A percentile compares a stretch with the other conserved stretches of the same genome.
Conservation (phyloP, 208 protist genomes). For the Leishmania tarentolae region DNA sequence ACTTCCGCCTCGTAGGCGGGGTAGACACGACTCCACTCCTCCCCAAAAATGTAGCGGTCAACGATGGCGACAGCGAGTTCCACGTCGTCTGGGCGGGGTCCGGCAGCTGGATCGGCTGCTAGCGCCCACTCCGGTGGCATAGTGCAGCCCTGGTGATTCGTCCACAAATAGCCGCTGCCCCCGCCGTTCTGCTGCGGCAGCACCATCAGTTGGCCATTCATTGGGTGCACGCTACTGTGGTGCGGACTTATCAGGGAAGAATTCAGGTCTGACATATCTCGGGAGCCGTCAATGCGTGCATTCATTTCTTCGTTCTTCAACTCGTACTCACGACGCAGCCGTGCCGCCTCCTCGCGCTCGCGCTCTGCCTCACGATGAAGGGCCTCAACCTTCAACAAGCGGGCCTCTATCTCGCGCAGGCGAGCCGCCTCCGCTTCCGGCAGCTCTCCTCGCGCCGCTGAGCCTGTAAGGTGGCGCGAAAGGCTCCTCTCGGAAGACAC, state of each 20-base stretch:
- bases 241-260: constrained; percentile 25
- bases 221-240: constrained; percentile 15
- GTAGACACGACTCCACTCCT: constrained; percentile 71
- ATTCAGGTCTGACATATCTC: constrained; percentile 35
- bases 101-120: constrained; percentile 21
- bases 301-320: constrained; percentile 46
- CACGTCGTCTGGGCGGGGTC: constrained; percentile 37
- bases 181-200: constrained; percentile 25
- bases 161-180: constrained; percentile 14
- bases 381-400: constrained; percentile 64
- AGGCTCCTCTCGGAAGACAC: constrained; percentile 20
- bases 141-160: background rate
- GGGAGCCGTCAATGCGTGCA: constrained; percentile 26
- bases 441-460: constrained; percentile 17
- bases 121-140: constrained; percentile 20
- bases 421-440: constrained; percentile 45
- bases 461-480: constrained; percentile 13
- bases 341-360: constrained; percentile 60
- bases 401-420: constrained; percentile 76
- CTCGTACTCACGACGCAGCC: constrained; percentile 68
- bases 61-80: constrained; percentile 57
- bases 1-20: constrained; percentile 62
- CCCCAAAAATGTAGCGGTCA: constrained; percentile 81
- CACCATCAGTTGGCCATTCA: constrained; percentile 27
- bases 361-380: constrained; percentile 66